Evolutionary conservation across 306 rosid genomes (phyloP).

Genomic region (Malus sylvestris): DNA sequence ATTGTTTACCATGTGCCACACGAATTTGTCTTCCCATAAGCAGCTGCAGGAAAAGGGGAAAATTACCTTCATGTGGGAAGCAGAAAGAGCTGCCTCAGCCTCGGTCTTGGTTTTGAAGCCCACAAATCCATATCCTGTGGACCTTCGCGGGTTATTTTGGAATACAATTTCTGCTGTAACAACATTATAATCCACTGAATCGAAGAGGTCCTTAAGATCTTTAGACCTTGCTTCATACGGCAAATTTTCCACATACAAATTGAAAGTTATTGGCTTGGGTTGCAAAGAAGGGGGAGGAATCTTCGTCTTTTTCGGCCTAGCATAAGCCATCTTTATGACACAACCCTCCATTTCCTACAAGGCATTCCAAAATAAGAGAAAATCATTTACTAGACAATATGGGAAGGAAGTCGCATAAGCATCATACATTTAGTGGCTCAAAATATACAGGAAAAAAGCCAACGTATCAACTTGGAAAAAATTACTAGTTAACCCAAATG

Average conservation of each 20-base stretch:
- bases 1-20: slow-evolving; percentile 59
- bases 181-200: slow-evolving; percentile 43
- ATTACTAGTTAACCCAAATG: neutral
- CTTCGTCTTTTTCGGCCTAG: slow-evolving; percentile 48
- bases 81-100: slow-evolving; percentile 68
- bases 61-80: slow-evolving; percentile 75
- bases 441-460: neutral
- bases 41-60: slow-evolving; percentile 31
- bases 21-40: slow-evolving; percentile 74
- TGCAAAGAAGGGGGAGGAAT: slow-evolving; percentile 32
- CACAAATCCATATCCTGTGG: slow-evolving; percentile 90
- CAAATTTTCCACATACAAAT: slow-evolving; percentile 80
- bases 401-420: neutral
- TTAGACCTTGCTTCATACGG: slow-evolving; percentile 59
- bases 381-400: neutral
- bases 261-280: slow-evolving; percentile 55
- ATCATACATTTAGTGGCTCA: neutral
- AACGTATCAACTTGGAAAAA: neutral
- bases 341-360: slow-evolving; percentile 75
- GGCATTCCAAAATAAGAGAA: slow-evolving; percentile 9
- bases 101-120: slow-evolving; percentile 71
- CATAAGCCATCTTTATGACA: slow-evolving; percentile 50
- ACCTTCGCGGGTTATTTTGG: slow-evolving; percentile 60
- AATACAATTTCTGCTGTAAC: slow-evolving; percentile 62
- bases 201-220: slow-evolving; percentile 70